Conservation (phyloP, 2,329 filamentous ascomycete species). For the Microdochium bolleyi region DNA sequence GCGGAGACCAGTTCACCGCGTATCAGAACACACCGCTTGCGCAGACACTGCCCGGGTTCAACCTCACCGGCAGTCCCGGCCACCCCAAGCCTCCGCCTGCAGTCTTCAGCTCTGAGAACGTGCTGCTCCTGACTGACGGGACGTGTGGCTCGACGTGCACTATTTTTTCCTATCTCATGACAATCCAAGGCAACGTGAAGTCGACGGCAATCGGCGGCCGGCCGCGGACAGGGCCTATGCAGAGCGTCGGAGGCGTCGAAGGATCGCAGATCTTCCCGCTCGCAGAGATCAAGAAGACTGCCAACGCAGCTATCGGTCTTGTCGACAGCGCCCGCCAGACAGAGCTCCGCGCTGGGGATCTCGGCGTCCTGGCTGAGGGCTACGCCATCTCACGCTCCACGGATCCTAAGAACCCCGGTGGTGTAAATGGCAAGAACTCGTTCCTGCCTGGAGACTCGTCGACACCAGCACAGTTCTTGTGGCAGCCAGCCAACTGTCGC, state of each 20-base stretch:
- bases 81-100: slow-evolving; percentile 31
- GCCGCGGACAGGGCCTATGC: slow-evolving; percentile 33
- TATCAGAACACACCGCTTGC: slow-evolving; percentile 33
- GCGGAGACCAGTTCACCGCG: slow-evolving; percentile 40
- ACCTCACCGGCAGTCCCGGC: slow-evolving; percentile 32
- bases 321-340: slow-evolving; percentile 8
- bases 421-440: slow-evolving; percentile 26
- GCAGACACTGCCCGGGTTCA: slow-evolving; percentile 22
- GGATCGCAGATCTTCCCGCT: slow-evolving; percentile 29
- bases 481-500: slow-evolving; percentile 35
- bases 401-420: slow-evolving; percentile 12
- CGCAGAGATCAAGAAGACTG: slow-evolving; percentile 15
- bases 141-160: slow-evolving; percentile 48
- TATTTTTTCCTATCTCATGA: slow-evolving; percentile 46
- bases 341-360: slow-evolving; percentile 11
- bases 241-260: slow-evolving; percentile 40
- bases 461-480: slow-evolving; percentile 35
- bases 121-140: slow-evolving; percentile 45
- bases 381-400: slow-evolving; percentile 21
- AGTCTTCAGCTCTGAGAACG: slow-evolving; percentile 40
- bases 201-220: slow-evolving; percentile 39
- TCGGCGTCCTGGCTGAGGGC: slow-evolving; percentile 21
- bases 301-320: slow-evolving; percentile 16
- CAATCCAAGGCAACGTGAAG: slow-evolving; percentile 36
- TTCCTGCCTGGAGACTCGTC: slow-evolving; percentile 19